Evolutionary conservation across 2,329 filamentous ascomycete species (phyloP), one percentile per base, ranked within the genome.

Genomic region (Colletotrichum sp.): DNA sequence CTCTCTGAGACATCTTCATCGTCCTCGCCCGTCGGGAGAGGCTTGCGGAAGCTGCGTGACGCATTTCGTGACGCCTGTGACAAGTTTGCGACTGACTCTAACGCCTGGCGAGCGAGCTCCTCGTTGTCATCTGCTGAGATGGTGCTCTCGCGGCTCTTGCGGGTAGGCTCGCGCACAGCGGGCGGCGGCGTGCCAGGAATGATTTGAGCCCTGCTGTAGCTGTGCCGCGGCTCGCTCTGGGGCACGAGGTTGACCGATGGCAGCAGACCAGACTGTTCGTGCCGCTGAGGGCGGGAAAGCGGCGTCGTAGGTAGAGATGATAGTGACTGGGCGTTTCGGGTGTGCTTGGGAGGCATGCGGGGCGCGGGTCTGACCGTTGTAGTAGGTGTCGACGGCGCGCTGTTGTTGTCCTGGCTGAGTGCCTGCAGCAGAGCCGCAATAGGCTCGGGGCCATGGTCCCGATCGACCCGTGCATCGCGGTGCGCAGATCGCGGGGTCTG

Each of bases 231-330:
- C 85, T 92, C 92, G 77, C 88, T 91, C 80, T 90, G 90, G 8
- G 91, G 89, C 3, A 93, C 90, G 13, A 94, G 84, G 82, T 94
- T 87, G 79, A 90, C 88, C 1, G 93, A 92, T 65, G 93, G 92
- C 66, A 92, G 87, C 79, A 94, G 89, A 6, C 87, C 88, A 18
- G 86, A 84, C 64, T 89, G 74, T 55, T 87, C 86, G 52, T 87
- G 88, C 39, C 85, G 84, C 32, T 69, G 39, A 15, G 87, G 85
- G 66, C 90, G 89, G 59, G 88, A 84, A 16, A 91, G 89, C 12
- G 95, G 95, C 4, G 95, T 98, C 8, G 92, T 92, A 9, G 95
- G 95, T 7, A 98, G 87, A 2, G 96, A 97, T 1, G 96, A 98
- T 83, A 98, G 88, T 60, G 95, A 97, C 82, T 98, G 95, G 34